Base-by-base conservation (phyloP, 306 rosid genomes). In the Rubus idaeus region DNA sequence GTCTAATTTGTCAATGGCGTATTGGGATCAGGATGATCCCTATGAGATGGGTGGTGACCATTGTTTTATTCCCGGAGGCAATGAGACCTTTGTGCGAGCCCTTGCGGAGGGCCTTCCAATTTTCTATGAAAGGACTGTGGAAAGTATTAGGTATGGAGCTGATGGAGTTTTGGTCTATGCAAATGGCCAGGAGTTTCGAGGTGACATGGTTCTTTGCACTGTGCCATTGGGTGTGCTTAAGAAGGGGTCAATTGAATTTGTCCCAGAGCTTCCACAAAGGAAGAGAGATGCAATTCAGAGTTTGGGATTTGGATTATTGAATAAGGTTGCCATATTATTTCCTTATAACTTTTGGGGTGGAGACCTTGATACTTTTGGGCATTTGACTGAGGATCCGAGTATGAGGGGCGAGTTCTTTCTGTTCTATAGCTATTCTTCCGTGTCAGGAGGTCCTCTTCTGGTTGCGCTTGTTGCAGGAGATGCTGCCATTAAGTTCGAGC, bases 11-110 rank as follows among this genome's bases (percentile, higher is more conserved):
- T 91, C 98, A 0, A 93, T 91, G 98, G 96, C 96, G 0, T 93
- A 93, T 85, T 93, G 98, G 98, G 98, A 93, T 82, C 98, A 93
- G 79, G 96, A 93, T 83, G 96, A 93, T 87, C 98, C 96, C 3
- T 93, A 81, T 79, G 98, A 93, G 82, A 93, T 93, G 98, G 98
- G 98, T 16, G 98, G 98, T 66, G 98, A 93, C 82, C 98, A 93
- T 79, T 93, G 98, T 83, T 93, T 93, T 63, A 90, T 93, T 71
- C 98, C 98, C 0, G 98, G 96, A 17, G 98, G 98, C 14, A 93
- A 91, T 18, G 94, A 91, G 83, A 84, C 76, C n/a, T 91, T 93
- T 79, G 83, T 93, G 17, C 88, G 95, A 0, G 86, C 88, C 13
- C 87, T 93, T 42, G 90, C 93, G 0, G 93, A 93, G 86, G 96